Base-by-base conservation (phyloP, 2,329 filamentous ascomycete species). In the Pseudopithomyces chartarum region DNA sequence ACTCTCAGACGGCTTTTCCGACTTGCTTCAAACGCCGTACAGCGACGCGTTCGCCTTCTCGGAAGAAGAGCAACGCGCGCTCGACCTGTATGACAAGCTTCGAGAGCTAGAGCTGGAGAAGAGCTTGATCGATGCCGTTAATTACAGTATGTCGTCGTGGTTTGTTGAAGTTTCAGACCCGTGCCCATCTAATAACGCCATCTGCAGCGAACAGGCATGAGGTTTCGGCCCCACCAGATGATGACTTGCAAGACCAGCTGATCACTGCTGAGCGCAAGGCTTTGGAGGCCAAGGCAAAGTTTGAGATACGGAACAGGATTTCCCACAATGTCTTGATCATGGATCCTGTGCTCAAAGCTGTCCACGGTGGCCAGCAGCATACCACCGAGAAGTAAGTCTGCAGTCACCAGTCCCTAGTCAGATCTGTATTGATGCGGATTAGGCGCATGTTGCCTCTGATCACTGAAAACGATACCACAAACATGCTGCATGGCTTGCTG, bases 271-370 rank as follows among this genome's bases (percentile, higher is more conserved):
- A 92, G 73, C 81, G 82, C 52, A 86, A 87, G 49, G 83, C 91
- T 20, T 80, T 94, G 29, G 84, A 91, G 64, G 86, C 90, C 23
- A 87, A 87, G 68, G 87, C 90, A 54, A 82, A 82, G 56, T 90
- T 91, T 74, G 82, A 86, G 39, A 80, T 94, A 54, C 86, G 86
- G 60, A 88, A 88, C 71, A 86, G 86, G 58, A 87, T 90, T 20
- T 81, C 88, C 20, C 86, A 90, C 59, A 86, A 83, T 45, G 86
- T 91, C 52, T 76, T 95, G 62, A 85, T 86, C 64, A 87, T 87
- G 55, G 89, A 91, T 66, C 91, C 92, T 7, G 87, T 90, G 39
- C 79, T 96, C 55, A 91, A 90, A 68, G 89, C 91, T 6, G 86
- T 94, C 38, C 90, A 96, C 72, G 80, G 84, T 57, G 87, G 87